A percentile compares a stretch with the other conserved stretches of the same genome.
phyloP scores from a whole-genome alignment of 768 basidiomycete genomes.

The Sutorius australiensis region DNA sequence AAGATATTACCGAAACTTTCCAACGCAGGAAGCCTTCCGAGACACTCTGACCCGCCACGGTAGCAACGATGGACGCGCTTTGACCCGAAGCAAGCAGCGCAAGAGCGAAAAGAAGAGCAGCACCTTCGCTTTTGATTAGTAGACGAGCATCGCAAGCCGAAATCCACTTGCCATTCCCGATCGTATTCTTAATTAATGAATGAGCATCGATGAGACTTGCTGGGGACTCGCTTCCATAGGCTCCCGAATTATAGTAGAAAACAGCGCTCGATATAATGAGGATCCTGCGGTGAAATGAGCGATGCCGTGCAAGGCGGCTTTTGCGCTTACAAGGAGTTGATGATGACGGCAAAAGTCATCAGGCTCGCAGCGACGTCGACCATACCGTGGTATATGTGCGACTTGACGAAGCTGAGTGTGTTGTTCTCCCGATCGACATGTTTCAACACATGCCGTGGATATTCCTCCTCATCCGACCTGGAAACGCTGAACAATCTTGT shows the following conservation, averaged over 20 bases:
- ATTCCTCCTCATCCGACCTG: conserved; percentile 17
- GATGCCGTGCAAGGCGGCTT: neutral
- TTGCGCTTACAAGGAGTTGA: conserved; percentile 70
- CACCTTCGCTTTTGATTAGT: conserved; percentile 41
- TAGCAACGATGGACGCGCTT: conserved; percentile 86
- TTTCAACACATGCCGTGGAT: conserved; percentile 32
- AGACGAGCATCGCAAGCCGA: neutral
- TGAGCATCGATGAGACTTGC: conserved; percentile 86
- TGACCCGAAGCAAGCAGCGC: conserved; percentile 84
- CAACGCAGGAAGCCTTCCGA: conserved; percentile 88
- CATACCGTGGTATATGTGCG: conserved; percentile 64
- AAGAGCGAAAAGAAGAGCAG: conserved; percentile 84
- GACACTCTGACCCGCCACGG: conserved; percentile 86
- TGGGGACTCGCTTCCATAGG: conserved; percentile 38
- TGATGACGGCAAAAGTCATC: conserved; percentile 80
- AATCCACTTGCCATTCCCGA: conserved; percentile 58
- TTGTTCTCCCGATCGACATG: conserved; percentile 60
- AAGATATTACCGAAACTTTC: conserved; percentile 60
- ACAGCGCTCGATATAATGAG: conserved; percentile 79
- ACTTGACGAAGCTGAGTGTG: conserved; percentile 47
- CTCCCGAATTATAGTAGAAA: conserved; percentile 58
- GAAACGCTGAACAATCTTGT: conserved; percentile 25
- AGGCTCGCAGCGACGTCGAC: conserved; percentile 66
- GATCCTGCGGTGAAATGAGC: conserved; percentile 46
- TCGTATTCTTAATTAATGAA: conserved; percentile 57